Base-by-base conservation (phyloP, 192 early-diverging fungal species). In the Backusella tarrabulga region DNA sequence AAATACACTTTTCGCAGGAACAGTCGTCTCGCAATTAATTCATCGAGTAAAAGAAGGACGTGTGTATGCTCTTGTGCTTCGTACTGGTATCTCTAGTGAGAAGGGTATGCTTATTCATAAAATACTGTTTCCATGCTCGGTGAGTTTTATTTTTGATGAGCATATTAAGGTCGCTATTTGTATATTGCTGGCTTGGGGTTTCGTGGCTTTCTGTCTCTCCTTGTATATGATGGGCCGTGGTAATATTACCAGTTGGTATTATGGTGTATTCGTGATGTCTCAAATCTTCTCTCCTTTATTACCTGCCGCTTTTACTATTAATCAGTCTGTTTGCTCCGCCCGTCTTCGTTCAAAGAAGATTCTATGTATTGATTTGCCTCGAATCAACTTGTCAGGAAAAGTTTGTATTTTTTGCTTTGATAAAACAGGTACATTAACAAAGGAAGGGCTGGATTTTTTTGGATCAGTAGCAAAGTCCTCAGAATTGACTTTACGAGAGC, bases 111-210 rank as follows among this genome's bases (percentile, higher is more conserved):
- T 95, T 73, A 87, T 95, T 71, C 89, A 91, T 78, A 90, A 92
- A 79, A 95, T 95, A 73, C 77, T 95, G 67, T 93, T 87, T 84
- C 93, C 92, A 9, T 80, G 81, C 19, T 80, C 86, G 23, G 85
- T 93, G 79, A 89, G 88, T 46, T 94, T 94, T 79, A 88, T 93
- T 23, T 95, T 95, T 78, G 87, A 89, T 74, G 92, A 94, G 85
- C 92, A 94, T 75, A 84, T 94, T 78, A 93, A 92, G 63, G 77
- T 92, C 3, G 92, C 91, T 23, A 82, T 94, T 77, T 73, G 83
- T 29, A 79, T 92, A 26, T 80, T 95, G 75, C 83, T 94, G 40
- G 26, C 81, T 21, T 95, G 93, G 87, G 92, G 92, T 50, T 77
- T 90, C 8, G 72, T 92, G 14, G 83, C 84, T 41, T 91, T 89